phyloP scores from a whole-genome alignment of 805 yeast genomes.

The Schwanniomyces occidentalis region DNA sequence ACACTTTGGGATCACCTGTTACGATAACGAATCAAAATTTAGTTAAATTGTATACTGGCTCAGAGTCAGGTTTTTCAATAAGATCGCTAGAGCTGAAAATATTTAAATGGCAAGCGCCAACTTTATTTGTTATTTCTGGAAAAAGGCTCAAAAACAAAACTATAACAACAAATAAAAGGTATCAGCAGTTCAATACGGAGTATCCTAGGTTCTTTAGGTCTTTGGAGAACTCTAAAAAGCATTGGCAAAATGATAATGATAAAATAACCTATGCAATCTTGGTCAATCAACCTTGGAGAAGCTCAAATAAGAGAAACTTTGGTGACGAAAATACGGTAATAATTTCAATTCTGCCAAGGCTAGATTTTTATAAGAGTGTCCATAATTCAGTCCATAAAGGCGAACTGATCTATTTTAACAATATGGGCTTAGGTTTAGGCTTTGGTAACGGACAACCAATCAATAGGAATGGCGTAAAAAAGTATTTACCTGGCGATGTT shows the following conservation, averaged over 20 bases:
- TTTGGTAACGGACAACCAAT: slow-evolving; percentile 72
- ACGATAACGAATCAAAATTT: slow-evolving; percentile 48
- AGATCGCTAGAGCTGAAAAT: slow-evolving; percentile 80
- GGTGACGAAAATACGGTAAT: slow-evolving; percentile 62
- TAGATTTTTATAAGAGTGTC: slow-evolving; percentile 46
- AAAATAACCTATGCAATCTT: slow-evolving; percentile 63
- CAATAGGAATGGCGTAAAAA: slow-evolving; percentile 44
- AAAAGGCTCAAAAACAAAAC: slow-evolving; percentile 43
- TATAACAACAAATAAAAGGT: slow-evolving; percentile 43
- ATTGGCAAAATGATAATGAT: slow-evolving; percentile 43
- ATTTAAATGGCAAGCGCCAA: slow-evolving; percentile 89
- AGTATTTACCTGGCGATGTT: slow-evolving; percentile 69
- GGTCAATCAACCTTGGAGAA: slow-evolving; percentile 73
- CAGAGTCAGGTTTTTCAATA: slow-evolving; percentile 83
- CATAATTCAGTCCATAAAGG: slow-evolving; percentile 32
- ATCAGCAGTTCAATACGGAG: slow-evolving; percentile 49
- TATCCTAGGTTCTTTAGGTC: slow-evolving; percentile 41
- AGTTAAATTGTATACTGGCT: slow-evolving; percentile 66
- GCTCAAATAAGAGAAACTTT: slow-evolving; percentile 68
- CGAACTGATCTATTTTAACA: slow-evolving; percentile 63
- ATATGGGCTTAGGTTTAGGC: slow-evolving; percentile 78
- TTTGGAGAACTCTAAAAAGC: slow-evolving; percentile 18
- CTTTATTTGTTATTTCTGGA: slow-evolving; percentile 71
- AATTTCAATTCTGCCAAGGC: slow-evolving; percentile 66
- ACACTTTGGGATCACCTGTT: slow-evolving; percentile 21